A percentile compares a stretch with the other conserved stretches of the same genome.
These are phyloP conservation scores for Tylopilus vinaceipallidus DNA, from an alignment of 768 basidiomycete species.

Conservation along the genomic window DNA sequence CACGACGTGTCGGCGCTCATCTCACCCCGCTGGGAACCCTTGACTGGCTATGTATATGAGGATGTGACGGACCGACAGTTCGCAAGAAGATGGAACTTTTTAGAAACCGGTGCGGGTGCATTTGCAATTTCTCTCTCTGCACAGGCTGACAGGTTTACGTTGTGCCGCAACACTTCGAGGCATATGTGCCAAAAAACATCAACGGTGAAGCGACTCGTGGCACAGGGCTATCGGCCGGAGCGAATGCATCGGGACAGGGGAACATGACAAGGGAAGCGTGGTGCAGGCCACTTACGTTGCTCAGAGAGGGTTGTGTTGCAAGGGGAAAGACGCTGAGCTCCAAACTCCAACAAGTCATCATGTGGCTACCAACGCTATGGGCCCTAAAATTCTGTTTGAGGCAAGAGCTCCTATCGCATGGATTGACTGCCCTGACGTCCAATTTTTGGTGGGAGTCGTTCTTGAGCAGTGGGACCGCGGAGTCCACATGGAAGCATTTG, in stretches of 20 bases:
- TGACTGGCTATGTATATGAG: background rate
- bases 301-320: constrained; percentile 3
- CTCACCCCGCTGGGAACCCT: constrained; percentile 4
- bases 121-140: background rate
- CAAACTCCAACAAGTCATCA: background rate
- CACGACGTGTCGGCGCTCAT: constrained; percentile 1
- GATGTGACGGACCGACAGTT: constrained; percentile 1
- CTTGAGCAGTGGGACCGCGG: background rate
- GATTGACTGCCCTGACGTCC: constrained; percentile 6
- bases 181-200: background rate
- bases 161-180: background rate
- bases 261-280: background rate
- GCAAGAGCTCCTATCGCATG: constrained; percentile 8
- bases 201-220: background rate
- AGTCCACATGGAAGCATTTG: background rate
- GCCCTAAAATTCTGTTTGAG: constrained; percentile 14
- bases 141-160: background rate
- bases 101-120: background rate
- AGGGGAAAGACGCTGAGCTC: constrained; percentile 3
- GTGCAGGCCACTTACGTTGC: constrained; percentile 5
- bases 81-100: background rate
- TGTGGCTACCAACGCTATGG: constrained; percentile 2
- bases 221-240: constrained; percentile 3
- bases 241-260: constrained; percentile 4
- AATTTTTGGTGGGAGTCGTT: background rate